Evolutionary conservation across 306 rosid species (phyloP).

Genomic region (Dicorynia guianensis): DNA sequence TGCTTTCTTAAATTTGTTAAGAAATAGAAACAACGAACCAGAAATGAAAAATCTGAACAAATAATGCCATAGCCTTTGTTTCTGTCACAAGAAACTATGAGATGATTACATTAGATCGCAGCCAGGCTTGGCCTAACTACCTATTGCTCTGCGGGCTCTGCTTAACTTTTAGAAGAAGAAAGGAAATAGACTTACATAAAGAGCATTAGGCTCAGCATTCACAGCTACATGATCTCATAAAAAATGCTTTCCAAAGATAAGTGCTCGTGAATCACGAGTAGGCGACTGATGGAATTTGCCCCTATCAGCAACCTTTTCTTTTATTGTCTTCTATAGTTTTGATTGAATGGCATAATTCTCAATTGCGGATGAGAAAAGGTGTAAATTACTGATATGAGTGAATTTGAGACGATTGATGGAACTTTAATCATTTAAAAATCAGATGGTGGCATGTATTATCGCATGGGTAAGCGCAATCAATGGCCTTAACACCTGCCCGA

Average conservation of each 20-base stretch:
- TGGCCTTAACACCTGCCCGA: conserved; percentile 63
- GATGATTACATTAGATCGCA: conserved; percentile 4
- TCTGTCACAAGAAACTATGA: neutral
- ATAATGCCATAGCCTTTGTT: neutral
- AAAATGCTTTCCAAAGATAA: conserved; percentile 32
- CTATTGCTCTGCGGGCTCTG: neutral
- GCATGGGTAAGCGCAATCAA: conserved; percentile 95
- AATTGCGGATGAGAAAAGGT: neutral
- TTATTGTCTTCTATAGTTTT: conserved; percentile 44
- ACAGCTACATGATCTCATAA: neutral
- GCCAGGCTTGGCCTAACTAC: neutral
- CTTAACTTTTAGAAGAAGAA: neutral
- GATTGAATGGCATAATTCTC: conserved; percentile 42
- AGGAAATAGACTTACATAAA: neutral
- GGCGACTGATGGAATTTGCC: conserved; percentile 37
- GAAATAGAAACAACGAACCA: neutral
- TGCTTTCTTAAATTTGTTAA: no score
- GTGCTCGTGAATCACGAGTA: conserved; percentile 3
- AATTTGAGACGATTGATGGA: conserved; percentile 34
- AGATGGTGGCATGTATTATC: conserved; percentile 90
- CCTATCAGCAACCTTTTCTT: conserved; percentile 45
- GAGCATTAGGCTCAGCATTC: conserved; percentile 27
- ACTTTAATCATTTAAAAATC: conserved; percentile 55
- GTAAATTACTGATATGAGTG: neutral
- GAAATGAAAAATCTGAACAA: neutral